A percentile compares a stretch with the other conserved stretches of the same genome.
Evolutionary conservation across 73 alveolate species (phyloP).

Genomic region (Stentor roeselii): DNA sequence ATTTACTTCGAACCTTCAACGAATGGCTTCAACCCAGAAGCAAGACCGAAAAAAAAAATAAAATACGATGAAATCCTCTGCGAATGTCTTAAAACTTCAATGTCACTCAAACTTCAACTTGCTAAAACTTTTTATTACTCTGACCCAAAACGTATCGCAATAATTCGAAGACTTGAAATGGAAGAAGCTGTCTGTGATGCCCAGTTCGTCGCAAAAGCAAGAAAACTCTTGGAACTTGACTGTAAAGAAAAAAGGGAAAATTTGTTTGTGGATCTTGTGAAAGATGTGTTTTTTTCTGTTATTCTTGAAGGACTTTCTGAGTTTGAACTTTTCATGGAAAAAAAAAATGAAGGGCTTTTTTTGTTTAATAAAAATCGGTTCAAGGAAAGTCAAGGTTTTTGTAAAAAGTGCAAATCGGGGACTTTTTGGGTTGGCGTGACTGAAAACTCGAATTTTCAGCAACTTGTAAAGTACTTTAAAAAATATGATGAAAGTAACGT

Average conservation of each 20-base stretch:
- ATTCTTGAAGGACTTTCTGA: neutral
- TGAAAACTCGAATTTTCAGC: constrained; percentile 1
- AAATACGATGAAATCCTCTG: neutral
- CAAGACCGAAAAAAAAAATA: neutral
- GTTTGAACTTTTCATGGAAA: neutral
- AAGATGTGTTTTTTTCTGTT: neutral
- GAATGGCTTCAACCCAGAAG: neutral
- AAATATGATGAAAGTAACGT: constrained; percentile 1
- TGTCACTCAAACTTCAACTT: neutral
- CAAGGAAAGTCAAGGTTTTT: neutral
- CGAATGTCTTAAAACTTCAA: constrained; percentile 8
- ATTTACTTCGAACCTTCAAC: neutral
- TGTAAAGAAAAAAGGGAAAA: neutral
- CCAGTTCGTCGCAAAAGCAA: neutral
- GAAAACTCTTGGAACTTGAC: neutral
- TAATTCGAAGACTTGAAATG: neutral
- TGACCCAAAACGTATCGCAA: neutral
- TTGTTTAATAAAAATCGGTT: neutral
- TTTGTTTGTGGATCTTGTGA: neutral
- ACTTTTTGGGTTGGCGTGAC: neutral
- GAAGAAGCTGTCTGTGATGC: neutral
- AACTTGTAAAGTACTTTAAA: neutral
- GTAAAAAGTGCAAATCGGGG: neutral
- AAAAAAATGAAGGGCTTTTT: neutral
- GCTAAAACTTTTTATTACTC: neutral